Percentiles rank a stretch among this genome's conserved stretches.
Evolutionary conservation across 1,284 basidiomycete species (phyloP).

Genomic region (Cryptococcus sp.): DNA sequence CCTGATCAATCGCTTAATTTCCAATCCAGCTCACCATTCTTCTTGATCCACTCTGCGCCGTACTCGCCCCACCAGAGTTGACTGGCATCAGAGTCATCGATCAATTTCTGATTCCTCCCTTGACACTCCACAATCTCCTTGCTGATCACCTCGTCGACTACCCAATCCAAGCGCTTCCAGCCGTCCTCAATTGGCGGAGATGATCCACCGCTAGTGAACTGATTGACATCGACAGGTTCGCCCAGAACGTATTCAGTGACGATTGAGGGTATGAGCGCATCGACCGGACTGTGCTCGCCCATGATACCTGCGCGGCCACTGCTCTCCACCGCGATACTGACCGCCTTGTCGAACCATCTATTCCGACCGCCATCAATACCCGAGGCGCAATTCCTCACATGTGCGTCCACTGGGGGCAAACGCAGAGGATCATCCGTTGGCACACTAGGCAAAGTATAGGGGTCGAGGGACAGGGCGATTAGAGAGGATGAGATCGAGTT

Average conservation of each 20-base stretch:
- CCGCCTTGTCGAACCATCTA: constrained; percentile 91
- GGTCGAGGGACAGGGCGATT: constrained; percentile 67
- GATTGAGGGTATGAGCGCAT: constrained; percentile 88
- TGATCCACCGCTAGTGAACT: constrained; percentile 43
- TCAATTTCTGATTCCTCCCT: constrained; percentile 63
- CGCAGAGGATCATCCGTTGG: constrained; percentile 56
- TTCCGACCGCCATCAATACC: constrained; percentile 71
- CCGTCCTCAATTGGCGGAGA: constrained; percentile 31
- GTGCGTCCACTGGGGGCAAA: constrained; percentile 66
- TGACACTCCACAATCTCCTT: constrained; percentile 66
- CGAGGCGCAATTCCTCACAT: constrained; percentile 74
- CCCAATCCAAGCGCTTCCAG: constrained; percentile 76
- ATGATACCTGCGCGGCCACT: constrained; percentile 82
- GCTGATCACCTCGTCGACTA: constrained; percentile 65
- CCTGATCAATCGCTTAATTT: neutral
- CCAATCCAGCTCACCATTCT: constrained; percentile 60
- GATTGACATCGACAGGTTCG: constrained; percentile 61
- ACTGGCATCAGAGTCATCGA: constrained; percentile 79
- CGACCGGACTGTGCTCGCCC: constrained; percentile 91
- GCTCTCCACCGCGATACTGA: constrained; percentile 80
- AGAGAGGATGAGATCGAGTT: constrained; percentile 71
- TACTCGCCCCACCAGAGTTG: constrained; percentile 84
- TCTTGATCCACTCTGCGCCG: constrained; percentile 89
- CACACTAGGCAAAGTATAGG: constrained; percentile 53
- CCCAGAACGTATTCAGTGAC: constrained; percentile 82